A percentile compares a stretch with the other conserved stretches of the same genome.
Conservation (phyloP, 768 basidiomycete genomes). For the Boletus vinaceobasis region DNA sequence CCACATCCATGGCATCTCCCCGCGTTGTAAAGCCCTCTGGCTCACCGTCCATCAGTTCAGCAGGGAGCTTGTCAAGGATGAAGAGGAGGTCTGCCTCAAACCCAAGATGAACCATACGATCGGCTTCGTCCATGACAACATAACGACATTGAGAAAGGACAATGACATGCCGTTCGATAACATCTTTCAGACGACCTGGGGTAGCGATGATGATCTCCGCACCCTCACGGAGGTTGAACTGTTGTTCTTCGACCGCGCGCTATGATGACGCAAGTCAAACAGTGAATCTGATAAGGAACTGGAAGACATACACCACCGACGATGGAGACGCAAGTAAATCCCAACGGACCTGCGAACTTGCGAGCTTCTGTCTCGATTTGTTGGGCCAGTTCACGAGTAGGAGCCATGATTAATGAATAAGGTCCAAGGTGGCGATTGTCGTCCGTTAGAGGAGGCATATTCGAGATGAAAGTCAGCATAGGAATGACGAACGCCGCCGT, state of each 20-base stretch:
- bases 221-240: slow-evolving; percentile 95
- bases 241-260: slow-evolving; percentile 95
- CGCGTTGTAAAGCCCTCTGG: slow-evolving; percentile 19
- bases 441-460: slow-evolving; percentile 81
- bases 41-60: slow-evolving; percentile 85
- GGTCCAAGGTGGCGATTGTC: slow-evolving; percentile 94
- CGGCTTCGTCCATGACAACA: slow-evolving; percentile 99
- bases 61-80: slow-evolving; percentile 89
- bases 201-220: slow-evolving; percentile 99
- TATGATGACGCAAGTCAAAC: slow-evolving; percentile 29
- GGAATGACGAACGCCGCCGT: slow-evolving; percentile 98
- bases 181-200: slow-evolving; percentile 96
- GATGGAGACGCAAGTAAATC: slow-evolving; percentile 94
- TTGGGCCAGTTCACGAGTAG: slow-evolving; percentile 97
- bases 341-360: slow-evolving; percentile 88
- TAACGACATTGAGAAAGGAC: slow-evolving; percentile 97
- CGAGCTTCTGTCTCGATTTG: slow-evolving; percentile 92
- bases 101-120: slow-evolving; percentile 97
- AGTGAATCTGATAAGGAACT: not conserved
- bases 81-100: slow-evolving; percentile 94
- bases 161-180: slow-evolving; percentile 92
- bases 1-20: slow-evolving; percentile 72
- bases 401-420: slow-evolving; percentile 88
- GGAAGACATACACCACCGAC: slow-evolving; percentile 77
- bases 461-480: slow-evolving; percentile 92